Conservation (phyloP, 257 asterid species). For the Echites panduratus region DNA sequence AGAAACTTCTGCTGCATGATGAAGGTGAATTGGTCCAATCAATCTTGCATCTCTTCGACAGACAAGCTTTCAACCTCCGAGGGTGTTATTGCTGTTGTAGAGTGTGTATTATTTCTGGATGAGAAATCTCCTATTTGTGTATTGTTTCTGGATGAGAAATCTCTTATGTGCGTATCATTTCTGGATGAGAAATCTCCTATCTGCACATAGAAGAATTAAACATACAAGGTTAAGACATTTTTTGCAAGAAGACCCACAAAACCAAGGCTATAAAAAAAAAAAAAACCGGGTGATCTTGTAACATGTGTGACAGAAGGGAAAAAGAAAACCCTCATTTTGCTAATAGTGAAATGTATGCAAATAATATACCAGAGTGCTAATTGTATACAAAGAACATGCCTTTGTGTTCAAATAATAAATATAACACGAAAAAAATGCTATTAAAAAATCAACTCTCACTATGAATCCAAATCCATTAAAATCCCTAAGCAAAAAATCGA, state of each 20-base stretch:
- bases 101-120: slow-evolving; percentile 18
- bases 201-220: slow-evolving; percentile 22
- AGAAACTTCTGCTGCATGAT: slow-evolving; percentile 87
- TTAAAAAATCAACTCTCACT: neutral
- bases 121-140: slow-evolving; percentile 1
- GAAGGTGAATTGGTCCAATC: slow-evolving; percentile 62
- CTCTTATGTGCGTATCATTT: slow-evolving; percentile 13
- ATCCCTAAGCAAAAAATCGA: neutral
- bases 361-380: neutral
- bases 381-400: neutral
- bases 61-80: slow-evolving; percentile 35
- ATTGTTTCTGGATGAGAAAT: slow-evolving; percentile 14
- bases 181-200: slow-evolving; percentile 12
- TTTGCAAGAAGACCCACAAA: neutral
- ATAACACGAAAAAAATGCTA: neutral
- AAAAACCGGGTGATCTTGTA: neutral
- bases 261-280: neutral
- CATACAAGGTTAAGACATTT: neutral
- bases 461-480: neutral
- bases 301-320: neutral
- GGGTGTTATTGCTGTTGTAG: slow-evolving; percentile 21
- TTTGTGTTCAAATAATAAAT: neutral
- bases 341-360: neutral
- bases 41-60: slow-evolving; percentile 63
- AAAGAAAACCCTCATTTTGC: neutral